Evolutionary conservation across 768 basidiomycete genomes (phyloP), one percentile per base, ranked within the genome.

Genomic region (Pleurotus cornucopiae): DNA sequence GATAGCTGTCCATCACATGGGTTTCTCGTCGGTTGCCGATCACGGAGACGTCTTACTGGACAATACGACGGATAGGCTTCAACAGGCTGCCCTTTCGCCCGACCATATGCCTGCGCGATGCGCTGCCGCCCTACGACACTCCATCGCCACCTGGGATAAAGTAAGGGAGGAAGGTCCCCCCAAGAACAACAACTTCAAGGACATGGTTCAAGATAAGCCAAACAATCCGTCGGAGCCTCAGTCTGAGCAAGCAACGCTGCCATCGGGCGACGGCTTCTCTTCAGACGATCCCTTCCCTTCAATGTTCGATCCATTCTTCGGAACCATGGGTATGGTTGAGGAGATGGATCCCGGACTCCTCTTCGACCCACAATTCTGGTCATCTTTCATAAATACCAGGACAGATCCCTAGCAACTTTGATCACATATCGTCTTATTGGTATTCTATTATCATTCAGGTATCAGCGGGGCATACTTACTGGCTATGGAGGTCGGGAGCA

Each of bases 1-100:
- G 60, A 76, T 77, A 62, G 69, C 64, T 43, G 65, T 76, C 20
- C 57, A 68, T 18, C 72, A 78, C 56, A 64, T 69, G 21, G 59
- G 61, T 0, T 66, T 67, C 5, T 63, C 67, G 38, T 69, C 69
- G 13, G 62, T 77, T 38, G 66, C 69, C 0, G 74, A 73, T 5
- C 69, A 70, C 14, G 72, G 69, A 46, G 74, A 76, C 58, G 58
- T 64, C 6, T 65, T 77, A 44, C 57, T 78, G 49, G 57, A 63
- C 5, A 71, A 61, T 60, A 66, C 65, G 0, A 65, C 74, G 18
- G 71, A 72, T 46, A 69, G 67, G 26, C 51, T 77, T 38, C 64
- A 62, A 5, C 59, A 65, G 21, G 59, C 74, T 12, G 70, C 76
- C 9, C 67, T 67, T 49, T 64, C 74, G 3, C 69, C 68, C 1